Base-by-base conservation (phyloP, 371 early-diverging fungal genomes). In the Blakeslea trispora region DNA sequence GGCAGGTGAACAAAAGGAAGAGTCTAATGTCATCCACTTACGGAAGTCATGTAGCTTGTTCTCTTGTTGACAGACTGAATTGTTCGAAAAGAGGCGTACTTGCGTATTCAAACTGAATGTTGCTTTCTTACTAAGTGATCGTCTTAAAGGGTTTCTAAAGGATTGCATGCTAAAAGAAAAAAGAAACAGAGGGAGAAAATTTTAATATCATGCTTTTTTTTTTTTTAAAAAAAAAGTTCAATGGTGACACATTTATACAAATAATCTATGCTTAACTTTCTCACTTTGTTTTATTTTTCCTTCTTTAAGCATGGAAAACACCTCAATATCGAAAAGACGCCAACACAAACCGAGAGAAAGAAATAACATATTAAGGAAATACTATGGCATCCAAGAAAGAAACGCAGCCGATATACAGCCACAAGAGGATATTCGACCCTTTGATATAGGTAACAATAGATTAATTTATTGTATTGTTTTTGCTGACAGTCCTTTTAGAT, bases 401-500 rank as follows among this genome's bases (percentile, higher is more conserved):
- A 6, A n/a, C 18, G 21, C 13, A 9, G 18, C 21, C n/a, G 24
- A 14, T 4, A 22, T 3, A 7, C 57, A 35, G 39, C 43, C n/a
- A 28, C 40, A 60, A 24, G 65, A 70, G 10, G 55, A 45, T 50
- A 28, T 59, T 23, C 63, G 50, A 9, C 72, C 72, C 4, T 58
- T 74, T 39, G 69, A 74, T 45, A 58, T 71, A 45, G 67, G 73
- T 73, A 73, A 41, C 31, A 5, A 21, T 1, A 13, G 37, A 31
- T 22, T 41, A 23, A 23, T n/a, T n/a, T n/a, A n/a, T n/a, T n/a
- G n/a, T n/a, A n/a, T n/a, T n/a, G n/a, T n/a, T n/a, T n/a, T n/a
- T 47, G n/a, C 34, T 11, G 45, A 14, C 11, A 13, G 2, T 37
- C 11, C 42, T 39, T 15, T 1, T 66, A 88, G 90, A 89, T 59